Percentiles rank a stretch among this genome's conserved stretches.
These are phyloP conservation scores for Tolypocladium amazonense DNA, from an alignment of 2,329 filamentous ascomycete genomes.

Conservation along the genomic window DNA sequence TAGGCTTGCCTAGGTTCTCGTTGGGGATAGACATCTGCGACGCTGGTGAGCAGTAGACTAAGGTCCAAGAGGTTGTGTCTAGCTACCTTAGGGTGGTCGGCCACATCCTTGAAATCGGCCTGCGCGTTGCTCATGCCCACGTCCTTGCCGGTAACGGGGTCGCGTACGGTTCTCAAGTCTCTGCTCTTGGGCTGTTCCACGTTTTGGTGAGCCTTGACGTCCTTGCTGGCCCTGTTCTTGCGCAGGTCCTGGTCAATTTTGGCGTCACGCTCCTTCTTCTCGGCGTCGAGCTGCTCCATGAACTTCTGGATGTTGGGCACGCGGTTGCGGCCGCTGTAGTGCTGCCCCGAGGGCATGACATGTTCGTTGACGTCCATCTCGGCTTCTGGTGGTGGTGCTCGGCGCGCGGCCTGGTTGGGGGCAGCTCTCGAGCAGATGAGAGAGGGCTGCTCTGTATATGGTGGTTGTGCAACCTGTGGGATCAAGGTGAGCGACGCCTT, in stretches of 20 bases:
- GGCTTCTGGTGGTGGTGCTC: neutral
- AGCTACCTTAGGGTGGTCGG: slow-evolving; percentile 58
- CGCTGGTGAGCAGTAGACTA: neutral
- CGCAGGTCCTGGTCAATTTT: slow-evolving; percentile 51
- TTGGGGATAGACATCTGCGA: slow-evolving; percentile 72
- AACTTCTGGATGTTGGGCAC: slow-evolving; percentile 85
- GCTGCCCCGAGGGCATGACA: slow-evolving; percentile 41
- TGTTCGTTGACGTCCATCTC: slow-evolving; percentile 29
- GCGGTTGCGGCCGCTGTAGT: slow-evolving; percentile 75
- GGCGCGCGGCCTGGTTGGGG: neutral
- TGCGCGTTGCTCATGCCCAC: slow-evolving; percentile 79
- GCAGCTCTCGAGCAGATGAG: neutral
- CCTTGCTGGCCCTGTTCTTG: slow-evolving; percentile 21
- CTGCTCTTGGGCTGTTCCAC: slow-evolving; percentile 24
- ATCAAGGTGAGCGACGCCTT: neutral
- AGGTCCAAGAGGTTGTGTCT: neutral
- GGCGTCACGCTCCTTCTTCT: slow-evolving; percentile 68
- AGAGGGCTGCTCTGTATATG: neutral
- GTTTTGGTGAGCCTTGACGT: slow-evolving; percentile 32
- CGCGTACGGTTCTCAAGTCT: slow-evolving; percentile 63
- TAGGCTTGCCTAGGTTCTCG: slow-evolving; percentile 69
- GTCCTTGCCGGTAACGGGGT: slow-evolving; percentile 79
- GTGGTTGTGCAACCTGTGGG: no score
- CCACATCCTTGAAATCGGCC: slow-evolving; percentile 55
- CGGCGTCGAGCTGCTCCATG: slow-evolving; percentile 63